Base-by-base conservation (phyloP, 768 basidiomycete genomes). In the Infundibulicybe gibba region DNA sequence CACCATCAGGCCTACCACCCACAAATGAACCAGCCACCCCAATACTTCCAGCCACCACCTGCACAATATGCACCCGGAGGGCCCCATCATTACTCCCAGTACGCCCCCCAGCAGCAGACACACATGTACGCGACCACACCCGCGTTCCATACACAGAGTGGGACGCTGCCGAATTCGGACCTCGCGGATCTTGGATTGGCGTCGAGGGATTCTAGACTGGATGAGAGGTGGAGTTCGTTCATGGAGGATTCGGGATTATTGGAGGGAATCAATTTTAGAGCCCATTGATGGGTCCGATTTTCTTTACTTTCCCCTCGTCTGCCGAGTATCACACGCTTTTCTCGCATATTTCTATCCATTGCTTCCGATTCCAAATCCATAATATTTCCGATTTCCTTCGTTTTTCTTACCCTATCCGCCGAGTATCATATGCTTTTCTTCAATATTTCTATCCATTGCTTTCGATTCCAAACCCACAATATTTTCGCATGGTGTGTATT, bases 151-250 rank as follows among this genome's bases (percentile, higher is more conserved):
- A 3, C 35, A 45, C 53, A 46, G 43, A 45, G 44, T 30, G 25
- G 49, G 12, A 53, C 50, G 37, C 57, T 65, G 14, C 60, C 65
- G 20, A 55, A 65, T 38, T 51, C 71, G 14, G 80, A 81, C 44
- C 63, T 86, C 14, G 75, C 79, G 0, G 73, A 80, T 45, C 69
- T 87, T 3, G 85, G 85, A 6, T 64, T 87, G 19, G 80, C 80
- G 4, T 66, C 81, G 9, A 67, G 77, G 17, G 75, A 75, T 49
- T 77, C 78, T 38, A 64, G 77, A 32, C 55, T 82, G 33, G 78
- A 79, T 43, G 77, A 79, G 55, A 65, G 78, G 17, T 83, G 81
- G 81, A 74, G 74, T 45, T 75, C 74, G 21, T 82, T 83, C 54
- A 79, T 83, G 78, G 74, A 76, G 17, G 75, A 81, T 45, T 77